Evolutionary conservation across 225 moss, liverwort and hornwort genomes (phyloP).

Genomic region (Sphagnum contortum): DNA sequence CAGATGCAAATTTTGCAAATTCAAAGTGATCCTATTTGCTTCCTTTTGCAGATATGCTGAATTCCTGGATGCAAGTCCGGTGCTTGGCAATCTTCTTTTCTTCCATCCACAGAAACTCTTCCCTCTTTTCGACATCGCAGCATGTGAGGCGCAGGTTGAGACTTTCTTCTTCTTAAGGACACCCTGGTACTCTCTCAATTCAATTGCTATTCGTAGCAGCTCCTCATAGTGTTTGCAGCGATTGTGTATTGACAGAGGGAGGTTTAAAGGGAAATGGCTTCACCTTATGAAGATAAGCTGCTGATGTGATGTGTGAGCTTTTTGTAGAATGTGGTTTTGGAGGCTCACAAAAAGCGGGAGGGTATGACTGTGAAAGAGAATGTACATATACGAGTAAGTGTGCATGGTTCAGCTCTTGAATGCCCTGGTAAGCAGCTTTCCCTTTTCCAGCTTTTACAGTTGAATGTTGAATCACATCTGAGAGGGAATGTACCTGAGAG

Average conservation of each 20-base stretch:
- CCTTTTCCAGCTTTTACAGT: not conserved
- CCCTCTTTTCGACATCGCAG: slow-evolving; percentile 42
- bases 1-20: not conserved
- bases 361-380: slow-evolving; percentile 37
- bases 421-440: slow-evolving; percentile 49
- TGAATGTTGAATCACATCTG: not conserved
- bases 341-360: slow-evolving; percentile 34
- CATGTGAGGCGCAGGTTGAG: slow-evolving; percentile 53
- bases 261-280: not conserved
- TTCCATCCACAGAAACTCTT: slow-evolving; percentile 56
- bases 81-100: slow-evolving; percentile 50
- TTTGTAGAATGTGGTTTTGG: slow-evolving; percentile 35
- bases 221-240: not conserved
- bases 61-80: slow-evolving; percentile 58
- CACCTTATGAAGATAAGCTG: not conserved
- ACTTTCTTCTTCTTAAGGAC: not conserved
- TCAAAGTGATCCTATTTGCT: not conserved
- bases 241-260: not conserved
- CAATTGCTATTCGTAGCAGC: not conserved
- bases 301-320: not conserved
- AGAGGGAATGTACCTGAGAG: slow-evolving; percentile 1
- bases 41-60: slow-evolving; percentile 49
- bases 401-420: slow-evolving; percentile 85
- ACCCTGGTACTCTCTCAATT: too few species aligned
- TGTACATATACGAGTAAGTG: slow-evolving; percentile 65